Conservation (phyloP, 495 filamentous ascomycete genomes). For the Elasticomyces elasticus region DNA sequence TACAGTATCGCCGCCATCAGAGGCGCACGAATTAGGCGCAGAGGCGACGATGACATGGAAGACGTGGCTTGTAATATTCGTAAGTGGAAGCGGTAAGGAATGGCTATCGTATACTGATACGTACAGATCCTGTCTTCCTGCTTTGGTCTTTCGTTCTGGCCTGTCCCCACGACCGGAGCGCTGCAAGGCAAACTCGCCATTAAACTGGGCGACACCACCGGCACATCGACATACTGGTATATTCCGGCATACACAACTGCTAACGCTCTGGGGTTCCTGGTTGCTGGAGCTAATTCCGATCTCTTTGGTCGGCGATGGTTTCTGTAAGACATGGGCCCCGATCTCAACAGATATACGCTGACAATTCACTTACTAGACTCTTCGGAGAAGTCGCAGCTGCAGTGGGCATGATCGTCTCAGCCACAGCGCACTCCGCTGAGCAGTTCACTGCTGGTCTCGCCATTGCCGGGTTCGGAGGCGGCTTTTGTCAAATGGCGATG, state of each 20-base stretch:
- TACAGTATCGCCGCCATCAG: constrained; percentile 1
- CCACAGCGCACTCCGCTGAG: constrained; percentile 13
- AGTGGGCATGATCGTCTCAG: constrained; percentile 16
- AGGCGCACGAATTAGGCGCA: neutral
- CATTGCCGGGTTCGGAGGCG: constrained; percentile 23
- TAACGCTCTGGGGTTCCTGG: neutral
- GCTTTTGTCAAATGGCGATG: constrained; percentile 18
- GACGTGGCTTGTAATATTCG: constrained; percentile 27
- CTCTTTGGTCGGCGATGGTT: constrained; percentile 24
- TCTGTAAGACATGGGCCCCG: too few species aligned
- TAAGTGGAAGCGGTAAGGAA: constrained; percentile 12
- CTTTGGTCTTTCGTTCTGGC: constrained; percentile 33
- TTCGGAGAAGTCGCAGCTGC: constrained; percentile 12
- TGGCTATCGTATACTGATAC: neutral
- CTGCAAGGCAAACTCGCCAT: constrained; percentile 22
- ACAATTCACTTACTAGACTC: constrained; percentile 13
- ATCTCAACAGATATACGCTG: neutral
- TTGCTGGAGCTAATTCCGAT: constrained; percentile 23
- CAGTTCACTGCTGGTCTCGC: constrained; percentile 20
- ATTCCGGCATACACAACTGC: constrained; percentile 8
- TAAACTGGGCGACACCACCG: constrained; percentile 22
- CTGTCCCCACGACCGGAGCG: constrained; percentile 25
- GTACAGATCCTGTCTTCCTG: constrained; percentile 24
- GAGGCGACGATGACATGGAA: constrained; percentile 19
- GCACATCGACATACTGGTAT: neutral